Evolutionary conservation across 1,284 basidiomycete genomes (phyloP).

Genomic region (Cryptococcus floricola): DNA sequence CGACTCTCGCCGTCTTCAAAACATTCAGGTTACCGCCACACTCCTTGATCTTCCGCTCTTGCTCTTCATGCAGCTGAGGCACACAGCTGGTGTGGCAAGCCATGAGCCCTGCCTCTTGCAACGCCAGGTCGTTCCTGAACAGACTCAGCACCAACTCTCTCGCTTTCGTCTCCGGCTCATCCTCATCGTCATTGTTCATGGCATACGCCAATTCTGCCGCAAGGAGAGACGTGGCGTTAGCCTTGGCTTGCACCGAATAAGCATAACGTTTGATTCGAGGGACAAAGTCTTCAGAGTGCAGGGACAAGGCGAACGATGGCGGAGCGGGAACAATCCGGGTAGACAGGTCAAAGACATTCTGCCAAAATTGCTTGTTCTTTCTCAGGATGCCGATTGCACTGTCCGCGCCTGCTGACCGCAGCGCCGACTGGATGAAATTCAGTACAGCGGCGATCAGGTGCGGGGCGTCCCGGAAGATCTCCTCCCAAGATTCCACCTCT

Average conservation of each 20-base stretch:
- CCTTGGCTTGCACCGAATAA: conserved; percentile 53
- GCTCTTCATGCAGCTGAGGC: conserved; percentile 37
- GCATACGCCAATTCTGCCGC: conserved; percentile 32
- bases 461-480: conserved; percentile 69
- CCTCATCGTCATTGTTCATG: conserved; percentile 23
- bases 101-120: conserved; percentile 32
- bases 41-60: conserved; percentile 18
- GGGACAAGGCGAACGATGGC: conserved; percentile 32
- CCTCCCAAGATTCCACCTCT: conserved; percentile 62
- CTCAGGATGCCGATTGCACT: conserved; percentile 23
- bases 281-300: conserved; percentile 37
- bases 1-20: conserved; percentile 61
- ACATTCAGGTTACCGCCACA: conserved; percentile 40
- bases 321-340: conserved; percentile 32
- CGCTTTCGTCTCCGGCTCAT: conserved; percentile 27
- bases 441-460: conserved; percentile 70
- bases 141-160: conserved; percentile 31
- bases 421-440: conserved; percentile 69
- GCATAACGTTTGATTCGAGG: conserved; percentile 56
- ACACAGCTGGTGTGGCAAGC: conserved; percentile 34
- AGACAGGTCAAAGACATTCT: conserved; percentile 32
- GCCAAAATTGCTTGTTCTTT: conserved; percentile 33
- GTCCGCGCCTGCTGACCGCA: conserved; percentile 26
- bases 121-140: conserved; percentile 39
- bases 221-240: conserved; percentile 34